phyloP scores from a whole-genome alignment of 345 rosid species.

The Lepidium aucheri region DNA sequence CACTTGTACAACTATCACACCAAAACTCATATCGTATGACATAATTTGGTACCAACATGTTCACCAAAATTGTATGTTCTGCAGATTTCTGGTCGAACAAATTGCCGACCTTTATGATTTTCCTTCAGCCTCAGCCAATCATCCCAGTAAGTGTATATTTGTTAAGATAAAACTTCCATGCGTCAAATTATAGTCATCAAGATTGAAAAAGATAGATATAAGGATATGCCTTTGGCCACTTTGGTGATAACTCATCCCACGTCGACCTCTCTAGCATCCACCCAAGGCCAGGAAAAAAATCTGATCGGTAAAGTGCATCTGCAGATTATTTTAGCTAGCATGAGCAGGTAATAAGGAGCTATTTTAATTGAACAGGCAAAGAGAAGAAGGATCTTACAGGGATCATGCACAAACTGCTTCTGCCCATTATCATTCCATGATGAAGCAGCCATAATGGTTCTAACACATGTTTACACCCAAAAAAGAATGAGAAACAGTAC shows the following conservation, averaged over 20 bases:
- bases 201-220: constrained; percentile 7
- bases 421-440: constrained; percentile 99
- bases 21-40: constrained; percentile 2
- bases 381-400: constrained; percentile 46
- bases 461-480: constrained; percentile 26
- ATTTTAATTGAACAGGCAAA: background rate
- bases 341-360: constrained; percentile 19
- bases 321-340: constrained; percentile 27
- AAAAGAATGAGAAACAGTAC: constrained; percentile 2
- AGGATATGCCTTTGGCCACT: constrained; percentile 99
- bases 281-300: constrained; percentile 99
- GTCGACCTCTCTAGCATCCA: constrained; percentile 84
- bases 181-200: constrained; percentile 5
- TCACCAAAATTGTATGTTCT: constrained; percentile 98
- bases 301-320: constrained; percentile 91
- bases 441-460: constrained; percentile 98
- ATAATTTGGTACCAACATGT: constrained; percentile 51
- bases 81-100: constrained; percentile 95
- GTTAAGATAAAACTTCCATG: constrained; percentile 47
- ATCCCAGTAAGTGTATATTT: constrained; percentile 88
- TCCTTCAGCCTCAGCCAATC: constrained; percentile 96
- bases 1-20: constrained; percentile 6
- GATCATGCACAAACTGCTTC: constrained; percentile 93
- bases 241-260: constrained; percentile 98
- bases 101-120: constrained; percentile 88